Conservation (phyloP, 1,139 yeast species). For the Meyerozyma athensensis region DNA sequence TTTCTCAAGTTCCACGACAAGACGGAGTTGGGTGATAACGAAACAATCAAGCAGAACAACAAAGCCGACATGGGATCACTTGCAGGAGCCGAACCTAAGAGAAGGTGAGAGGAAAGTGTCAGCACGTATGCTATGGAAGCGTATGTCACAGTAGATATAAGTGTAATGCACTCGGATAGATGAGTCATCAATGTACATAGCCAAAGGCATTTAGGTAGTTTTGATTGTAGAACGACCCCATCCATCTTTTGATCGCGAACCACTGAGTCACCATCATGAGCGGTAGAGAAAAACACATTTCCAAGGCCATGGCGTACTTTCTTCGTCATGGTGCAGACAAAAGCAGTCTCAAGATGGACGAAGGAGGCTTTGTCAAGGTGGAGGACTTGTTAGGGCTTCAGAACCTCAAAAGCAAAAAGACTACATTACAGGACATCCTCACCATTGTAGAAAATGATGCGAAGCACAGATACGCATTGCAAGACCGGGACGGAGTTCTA, state of each 20-base stretch:
- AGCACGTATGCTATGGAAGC: neutral
- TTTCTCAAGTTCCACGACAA: constrained; percentile 68
- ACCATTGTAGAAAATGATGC: constrained; percentile 60
- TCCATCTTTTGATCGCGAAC: neutral
- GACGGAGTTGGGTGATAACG: constrained; percentile 91
- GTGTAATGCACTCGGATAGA: neutral
- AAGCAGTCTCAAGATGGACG: constrained; percentile 61
- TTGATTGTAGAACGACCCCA: neutral
- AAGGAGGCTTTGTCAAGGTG: constrained; percentile 61
- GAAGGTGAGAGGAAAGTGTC: constrained; percentile 3
- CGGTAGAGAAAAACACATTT: constrained; percentile 53
- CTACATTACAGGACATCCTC: constrained; percentile 54
- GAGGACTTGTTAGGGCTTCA: constrained; percentile 51
- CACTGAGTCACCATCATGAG: neutral
- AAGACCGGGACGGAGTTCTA: constrained; percentile 17
- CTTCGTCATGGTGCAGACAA: constrained; percentile 82
- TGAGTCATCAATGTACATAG: neutral
- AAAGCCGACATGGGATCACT: constrained; percentile 36
- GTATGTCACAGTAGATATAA: too few species aligned
- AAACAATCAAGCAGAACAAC: constrained; percentile 34
- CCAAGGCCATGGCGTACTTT: constrained; percentile 70
- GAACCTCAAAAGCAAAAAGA: constrained; percentile 50
- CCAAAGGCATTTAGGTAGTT: neutral
- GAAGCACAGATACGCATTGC: constrained; percentile 62
- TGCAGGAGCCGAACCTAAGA: constrained; percentile 34